A percentile compares a stretch with the other conserved stretches of the same genome.
phyloP scores from a whole-genome alignment of 805 yeast species.

The Zygosaccharomyces siamensis region DNA sequence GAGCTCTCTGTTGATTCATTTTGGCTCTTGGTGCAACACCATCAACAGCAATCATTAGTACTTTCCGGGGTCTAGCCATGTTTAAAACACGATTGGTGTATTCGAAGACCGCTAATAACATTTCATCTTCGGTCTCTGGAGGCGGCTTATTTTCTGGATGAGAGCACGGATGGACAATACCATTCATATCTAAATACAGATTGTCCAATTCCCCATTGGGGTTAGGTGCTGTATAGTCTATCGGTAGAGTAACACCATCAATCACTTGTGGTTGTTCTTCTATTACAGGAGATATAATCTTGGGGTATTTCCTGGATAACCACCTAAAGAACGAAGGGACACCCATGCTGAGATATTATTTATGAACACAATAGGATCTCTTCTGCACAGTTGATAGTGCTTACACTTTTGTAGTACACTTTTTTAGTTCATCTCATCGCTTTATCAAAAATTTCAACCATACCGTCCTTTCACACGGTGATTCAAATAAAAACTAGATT shows the following conservation, averaged over 20 bases:
- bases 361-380: too few relatives aligned
- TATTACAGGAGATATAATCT: constrained; percentile 83
- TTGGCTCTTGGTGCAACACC: constrained; percentile 99
- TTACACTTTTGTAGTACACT: neutral
- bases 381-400: neutral
- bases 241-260: constrained; percentile 60
- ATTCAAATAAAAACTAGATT: neutral
- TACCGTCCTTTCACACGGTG: constrained; percentile 4
- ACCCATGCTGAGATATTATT: constrained; percentile 52
- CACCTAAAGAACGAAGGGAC: constrained; percentile 98
- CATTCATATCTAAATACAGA: constrained; percentile 94
- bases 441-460: constrained; percentile 2
- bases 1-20: constrained; percentile 94
- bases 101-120: constrained; percentile 88
- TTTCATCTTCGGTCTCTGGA: constrained; percentile 94
- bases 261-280: constrained; percentile 61
- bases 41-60: constrained; percentile 92
- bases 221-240: constrained; percentile 67
- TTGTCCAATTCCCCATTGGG: constrained; percentile 96
- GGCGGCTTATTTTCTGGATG: constrained; percentile 97
- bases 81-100: constrained; percentile 87
- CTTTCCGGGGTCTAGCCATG: constrained; percentile 93
- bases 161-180: constrained; percentile 98
- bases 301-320: constrained; percentile 90
- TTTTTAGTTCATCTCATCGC: neutral